Percentiles rank a stretch among this genome's conserved stretches.
phyloP scores from a whole-genome alignment of 306 rosid species.

The Dryas drummondii region DNA sequence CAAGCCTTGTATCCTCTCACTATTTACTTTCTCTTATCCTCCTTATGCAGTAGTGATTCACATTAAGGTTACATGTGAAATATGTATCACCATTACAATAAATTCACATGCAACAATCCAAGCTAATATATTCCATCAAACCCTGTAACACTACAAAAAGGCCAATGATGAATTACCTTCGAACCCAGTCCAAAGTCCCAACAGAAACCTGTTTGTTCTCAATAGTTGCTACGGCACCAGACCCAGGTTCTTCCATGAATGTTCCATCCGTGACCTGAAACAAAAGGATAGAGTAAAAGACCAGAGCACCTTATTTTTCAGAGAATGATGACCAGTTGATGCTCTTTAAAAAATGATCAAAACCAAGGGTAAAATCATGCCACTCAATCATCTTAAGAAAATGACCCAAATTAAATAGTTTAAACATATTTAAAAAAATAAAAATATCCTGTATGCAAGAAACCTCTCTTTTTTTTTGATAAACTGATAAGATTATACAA shows the following conservation, averaged over 20 bases:
- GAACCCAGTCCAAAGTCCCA: slow-evolving; percentile 92
- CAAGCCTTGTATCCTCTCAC: background rate
- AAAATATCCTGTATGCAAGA: too few species aligned
- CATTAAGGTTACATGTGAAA: too few species aligned
- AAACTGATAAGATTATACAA: background rate
- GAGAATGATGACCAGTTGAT: background rate
- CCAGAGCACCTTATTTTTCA: background rate
- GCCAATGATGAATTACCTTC: slow-evolving; percentile 43
- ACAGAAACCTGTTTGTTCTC: slow-evolving; percentile 68
- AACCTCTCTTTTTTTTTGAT: background rate
- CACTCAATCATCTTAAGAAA: background rate
- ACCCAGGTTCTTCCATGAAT: slow-evolving; percentile 95
- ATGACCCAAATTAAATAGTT: background rate
- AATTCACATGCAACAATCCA: background rate
- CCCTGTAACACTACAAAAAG: background rate
- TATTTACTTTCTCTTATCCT: background rate
- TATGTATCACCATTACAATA: too few species aligned
- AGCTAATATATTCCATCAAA: background rate
- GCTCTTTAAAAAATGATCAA: background rate
- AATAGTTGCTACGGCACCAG: slow-evolving; percentile 87
- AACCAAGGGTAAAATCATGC: background rate
- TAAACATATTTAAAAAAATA: too few species aligned
- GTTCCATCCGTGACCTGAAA: slow-evolving; percentile 81
- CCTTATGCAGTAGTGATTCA: too few species aligned
- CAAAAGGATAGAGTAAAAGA: background rate